Evolutionary conservation across 345 rosid species (phyloP), one percentile per base, ranked within the genome.

Genomic region (Citrus glauca): DNA sequence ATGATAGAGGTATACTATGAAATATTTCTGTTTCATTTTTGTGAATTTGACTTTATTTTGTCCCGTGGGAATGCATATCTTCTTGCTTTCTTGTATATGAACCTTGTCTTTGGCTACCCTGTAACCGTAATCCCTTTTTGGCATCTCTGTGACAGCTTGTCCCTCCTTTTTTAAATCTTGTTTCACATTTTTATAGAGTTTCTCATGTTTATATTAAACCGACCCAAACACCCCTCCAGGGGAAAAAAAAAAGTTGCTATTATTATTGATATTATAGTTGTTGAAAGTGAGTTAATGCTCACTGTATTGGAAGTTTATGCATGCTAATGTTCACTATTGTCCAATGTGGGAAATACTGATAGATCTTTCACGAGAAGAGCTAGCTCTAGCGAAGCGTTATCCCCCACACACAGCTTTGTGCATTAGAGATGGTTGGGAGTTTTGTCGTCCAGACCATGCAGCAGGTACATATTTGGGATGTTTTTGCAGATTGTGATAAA

Each of bases 341-440:
- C 28, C 81, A 30, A 78, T 78, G 56, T 61, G 70, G 72, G 20
- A 33, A 71, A 82, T 77, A 81, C 74, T 81, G 61, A 78, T 81
- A 95, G 99, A 93, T 90, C 93, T 95, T 74, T 87, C 94, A 50
- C 92, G 94, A 38, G 99, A 95, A 84, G 98, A 90, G 85, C 72
- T 92, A 40, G 85, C 92, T 76, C 85, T 92, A 77, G 93, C 98
- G 27, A 91, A 91, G 87, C 93, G 91, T 78, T 95, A 92, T 90
- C 99, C 99, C 75, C 82, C 94, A 40, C 90, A 89, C 20, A 79
- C 96, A 28, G 92, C 97, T 50, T 78, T 91, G 89, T 95, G 99
- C 89, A 85, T 95, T 72, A 88, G 97, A 89, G 93, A 91, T 85
- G 99, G 99, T 76, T 93, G 97, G 98, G 99, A 95, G 84, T 87